Evolutionary conservation across 306 rosid species (phyloP), one percentile per base, ranked within the genome.

Genomic region (Elaeagnus macrophylla): DNA sequence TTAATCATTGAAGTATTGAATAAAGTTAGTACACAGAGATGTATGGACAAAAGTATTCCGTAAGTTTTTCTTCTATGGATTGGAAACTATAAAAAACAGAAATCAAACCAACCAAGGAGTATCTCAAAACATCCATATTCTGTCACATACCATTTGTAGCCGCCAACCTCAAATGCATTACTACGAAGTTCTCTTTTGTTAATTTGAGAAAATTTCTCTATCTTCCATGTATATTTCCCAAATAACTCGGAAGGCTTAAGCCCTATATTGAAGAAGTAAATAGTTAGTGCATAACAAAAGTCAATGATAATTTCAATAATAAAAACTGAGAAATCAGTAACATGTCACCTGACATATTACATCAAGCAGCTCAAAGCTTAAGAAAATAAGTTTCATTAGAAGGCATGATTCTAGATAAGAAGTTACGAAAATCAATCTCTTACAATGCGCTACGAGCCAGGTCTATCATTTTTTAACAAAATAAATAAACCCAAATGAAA

Each of bases 171-270:
- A 77, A 93, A 93, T 42, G 93, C 94, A 67, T 73, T 79, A 65
- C 99, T 85, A 52, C 96, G 94, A 75, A 93, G 99, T 59, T 93
- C 99, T 72, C 96, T 81, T 79, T 93, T 93, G 86, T 81, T 84
- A 68, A 79, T 86, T 79, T 93, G 94, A 55, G 95, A 82, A 82
- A 93, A 93, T 37, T 93, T 93, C 69, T 93, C 99, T 61, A 93
- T 93, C 83, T 74, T 88, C 99, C 99, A 93, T 19, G 99, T 93
- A 68, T 88, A 74, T 74, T 75, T 93, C 61, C 94, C 99, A 57
- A 73, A 93, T 57, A 93, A 74, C 39, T 79, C 88, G 2, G 95
- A 81, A 16, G 99, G 99, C 66, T 88, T 93, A 40, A 57, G 86
- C 62, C 99, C 99, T 88, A 72, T 53, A 66, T 61, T 65, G 59